Evolutionary conservation across 2,329 filamentous ascomycete species (phyloP).

Genomic region (Thielaviopsis musarum): DNA sequence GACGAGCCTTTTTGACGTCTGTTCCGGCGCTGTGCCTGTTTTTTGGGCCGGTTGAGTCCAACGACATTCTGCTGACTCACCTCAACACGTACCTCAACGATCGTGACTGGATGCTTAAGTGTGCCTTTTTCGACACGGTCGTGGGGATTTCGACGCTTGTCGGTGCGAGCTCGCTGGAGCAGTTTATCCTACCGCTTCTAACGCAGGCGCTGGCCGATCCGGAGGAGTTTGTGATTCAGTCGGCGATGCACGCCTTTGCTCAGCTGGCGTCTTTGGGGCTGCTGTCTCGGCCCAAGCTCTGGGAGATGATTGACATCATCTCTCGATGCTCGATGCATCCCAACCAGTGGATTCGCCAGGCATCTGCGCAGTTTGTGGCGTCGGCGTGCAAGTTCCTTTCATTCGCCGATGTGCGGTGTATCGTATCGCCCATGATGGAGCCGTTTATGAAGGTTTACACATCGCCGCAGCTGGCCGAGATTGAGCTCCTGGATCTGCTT

Average conservation of each 20-base stretch:
- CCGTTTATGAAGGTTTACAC: constrained; percentile 67
- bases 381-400: constrained; percentile 61
- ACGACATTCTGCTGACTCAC: constrained; percentile 91
- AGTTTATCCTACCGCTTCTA: constrained; percentile 92
- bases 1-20: constrained; percentile 78
- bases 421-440: constrained; percentile 61
- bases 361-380: constrained; percentile 68
- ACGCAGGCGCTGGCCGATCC: constrained; percentile 83
- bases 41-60: constrained; percentile 79
- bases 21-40: constrained; percentile 88
- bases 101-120: constrained; percentile 89
- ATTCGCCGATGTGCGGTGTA: constrained; percentile 65
- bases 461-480: constrained; percentile 49
- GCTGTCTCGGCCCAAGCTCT: constrained; percentile 66
- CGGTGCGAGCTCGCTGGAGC: constrained; percentile 75
- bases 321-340: constrained; percentile 83
- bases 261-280: constrained; percentile 78
- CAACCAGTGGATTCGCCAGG: constrained; percentile 87
- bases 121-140: constrained; percentile 89
- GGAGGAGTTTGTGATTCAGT: constrained; percentile 87
- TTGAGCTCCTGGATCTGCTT: constrained; percentile 61
- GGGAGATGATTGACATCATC: constrained; percentile 74
- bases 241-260: constrained; percentile 72
- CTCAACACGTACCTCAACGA: constrained; percentile 96
- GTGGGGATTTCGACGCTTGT: constrained; percentile 85